Base-by-base conservation (phyloP, 2,329 filamentous ascomycete genomes). In the Paramyrothecium sp. region DNA sequence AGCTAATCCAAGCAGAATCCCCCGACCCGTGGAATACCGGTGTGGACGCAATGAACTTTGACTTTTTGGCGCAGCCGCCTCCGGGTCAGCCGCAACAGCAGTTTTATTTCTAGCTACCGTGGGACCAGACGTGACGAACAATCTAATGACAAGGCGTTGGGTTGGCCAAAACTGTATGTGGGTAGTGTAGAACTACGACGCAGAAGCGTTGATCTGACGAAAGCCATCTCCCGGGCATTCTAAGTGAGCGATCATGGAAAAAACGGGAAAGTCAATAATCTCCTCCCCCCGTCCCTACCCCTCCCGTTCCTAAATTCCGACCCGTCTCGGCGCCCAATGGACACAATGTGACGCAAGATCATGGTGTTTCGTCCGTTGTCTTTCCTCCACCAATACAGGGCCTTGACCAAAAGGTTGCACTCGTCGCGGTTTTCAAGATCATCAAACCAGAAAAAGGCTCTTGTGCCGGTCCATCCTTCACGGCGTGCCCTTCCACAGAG, bases 1-100 rank as follows among this genome's bases (percentile, higher is more conserved):
- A 65, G 3, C 51, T 53, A 33, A 53, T 21, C 52, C 51, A 56
- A 52, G n/a, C 59, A 85, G 83, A 85, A 75, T 83, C 81, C 2
- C 82, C 82, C 4, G 82, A 86, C 64, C 81, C 83, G 0, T 86
- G 83, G 75, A 85, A 85, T 60, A 75, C 78, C 7, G 80, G 77
- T 49, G 70, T 83, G 56, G 84, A 86, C 64, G 71, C 78, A 34
- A 79, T 86, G 76, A 86, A 80, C 65, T 86, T 86, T 69, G 83
- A 86, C 64, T 86, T 87, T 61, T 68, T 84, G 56, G 81, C 83
- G 0, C 83, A 86, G 61, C 81, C 82, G 10, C 82, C 83, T 5
- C 83, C 83, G 0, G 83, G 83, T 3, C 83, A 86, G 61, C 78
- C 81, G 17, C 78, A 80, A 60, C 82, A 84, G 60, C 81, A 82